Percentiles rank a stretch among this genome's conserved stretches.
Conservation (phyloP, 2,329 filamentous ascomycete species). For the Exserohilum turcica region DNA sequence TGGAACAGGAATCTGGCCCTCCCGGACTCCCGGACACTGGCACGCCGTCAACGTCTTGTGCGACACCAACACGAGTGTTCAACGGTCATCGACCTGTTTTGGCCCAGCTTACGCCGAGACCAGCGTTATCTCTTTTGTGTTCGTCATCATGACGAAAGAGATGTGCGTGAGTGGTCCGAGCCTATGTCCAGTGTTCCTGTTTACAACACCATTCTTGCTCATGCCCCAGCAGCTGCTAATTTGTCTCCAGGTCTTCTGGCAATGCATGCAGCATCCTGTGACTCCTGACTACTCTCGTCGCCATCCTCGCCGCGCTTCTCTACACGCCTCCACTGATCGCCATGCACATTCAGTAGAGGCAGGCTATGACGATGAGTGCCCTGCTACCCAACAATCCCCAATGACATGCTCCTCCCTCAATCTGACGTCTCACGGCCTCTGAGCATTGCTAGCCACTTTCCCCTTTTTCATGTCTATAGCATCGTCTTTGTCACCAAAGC, state of each 20-base stretch:
- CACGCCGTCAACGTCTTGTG: background rate
- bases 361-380: slow-evolving; percentile 6
- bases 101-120: slow-evolving; percentile 7
- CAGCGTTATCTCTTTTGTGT: slow-evolving; percentile 4
- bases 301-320: slow-evolving; percentile 26
- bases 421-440: background rate
- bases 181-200: background rate
- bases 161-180: slow-evolving; percentile 7
- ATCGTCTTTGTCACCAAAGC: background rate
- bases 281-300: slow-evolving; percentile 34
- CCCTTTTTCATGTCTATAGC: slow-evolving; percentile 3
- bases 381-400: background rate
- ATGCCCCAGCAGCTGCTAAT: slow-evolving; percentile 12
- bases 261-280: slow-evolving; percentile 44
- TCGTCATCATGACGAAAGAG: slow-evolving; percentile 13
- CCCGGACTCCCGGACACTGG: background rate
- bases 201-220: background rate
- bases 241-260: slow-evolving; percentile 34
- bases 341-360: background rate
- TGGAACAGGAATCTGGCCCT: slow-evolving; percentile 8
- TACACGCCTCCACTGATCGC: slow-evolving; percentile 12
- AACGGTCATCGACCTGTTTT: slow-evolving; percentile 19
- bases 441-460: background rate
- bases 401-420: slow-evolving; percentile 4
- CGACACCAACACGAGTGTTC: slow-evolving; percentile 1